Evolutionary conservation across 352 stramenopile species (phyloP).

Genomic region (Lagenidium sp.): DNA sequence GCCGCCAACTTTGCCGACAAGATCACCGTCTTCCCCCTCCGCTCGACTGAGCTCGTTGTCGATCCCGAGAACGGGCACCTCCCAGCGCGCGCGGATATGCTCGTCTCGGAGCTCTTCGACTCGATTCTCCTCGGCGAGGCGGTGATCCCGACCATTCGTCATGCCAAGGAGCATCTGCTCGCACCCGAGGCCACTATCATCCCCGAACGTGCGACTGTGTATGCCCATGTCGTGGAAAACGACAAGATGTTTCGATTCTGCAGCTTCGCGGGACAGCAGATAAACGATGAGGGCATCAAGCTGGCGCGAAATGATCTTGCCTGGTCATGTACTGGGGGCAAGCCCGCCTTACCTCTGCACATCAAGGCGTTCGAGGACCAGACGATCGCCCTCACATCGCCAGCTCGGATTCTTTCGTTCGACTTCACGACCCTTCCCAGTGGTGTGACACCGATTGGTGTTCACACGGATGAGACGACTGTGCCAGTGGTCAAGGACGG

Average conservation of each 20-base stretch:
- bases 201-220: constrained; percentile 54
- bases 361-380: constrained; percentile 29
- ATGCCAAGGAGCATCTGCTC: constrained; percentile 65
- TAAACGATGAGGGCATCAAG: constrained; percentile 21
- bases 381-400: constrained; percentile 29
- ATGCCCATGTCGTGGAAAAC: constrained; percentile 60
- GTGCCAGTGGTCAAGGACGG: constrained; percentile 25
- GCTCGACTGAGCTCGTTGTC: constrained; percentile 66
- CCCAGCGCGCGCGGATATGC: constrained; percentile 71
- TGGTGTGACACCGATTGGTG: constrained; percentile 6
- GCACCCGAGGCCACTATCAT: constrained; percentile 49
- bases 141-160: constrained; percentile 75
- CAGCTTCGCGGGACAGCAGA: constrained; percentile 24
- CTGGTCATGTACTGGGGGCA: constrained; percentile 48
- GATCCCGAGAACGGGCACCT: constrained; percentile 22
- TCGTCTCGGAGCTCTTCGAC: constrained; percentile 92
- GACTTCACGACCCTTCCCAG: constrained; percentile 42
- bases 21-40: constrained; percentile 70
- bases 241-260: constrained; percentile 62
- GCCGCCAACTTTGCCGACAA: constrained; percentile 50
- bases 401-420: constrained; percentile 41
- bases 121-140: constrained; percentile 86
- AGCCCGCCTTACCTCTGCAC: constrained; percentile 59
- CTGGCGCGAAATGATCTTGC: constrained; percentile 46
- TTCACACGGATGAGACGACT: constrained; percentile 24